A percentile compares a stretch with the other conserved stretches of the same genome.
Conservation (phyloP, 1,284 basidiomycete species). For the Ustilago vetiveriae region DNA sequence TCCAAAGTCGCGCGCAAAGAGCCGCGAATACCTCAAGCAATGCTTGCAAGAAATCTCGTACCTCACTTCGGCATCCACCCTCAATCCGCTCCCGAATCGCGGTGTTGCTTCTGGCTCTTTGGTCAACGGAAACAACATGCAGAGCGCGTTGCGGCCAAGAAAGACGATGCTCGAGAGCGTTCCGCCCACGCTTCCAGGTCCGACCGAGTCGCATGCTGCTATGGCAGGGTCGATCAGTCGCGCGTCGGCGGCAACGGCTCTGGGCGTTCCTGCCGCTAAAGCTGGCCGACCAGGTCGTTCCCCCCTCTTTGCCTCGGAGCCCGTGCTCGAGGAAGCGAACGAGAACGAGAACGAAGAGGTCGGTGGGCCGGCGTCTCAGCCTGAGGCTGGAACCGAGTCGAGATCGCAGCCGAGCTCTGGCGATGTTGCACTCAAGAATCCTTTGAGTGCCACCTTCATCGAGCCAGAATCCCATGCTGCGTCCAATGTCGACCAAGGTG, state of each 20-base stretch:
- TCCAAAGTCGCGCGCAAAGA: slow-evolving; percentile 90
- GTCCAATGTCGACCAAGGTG: slow-evolving; percentile 2
- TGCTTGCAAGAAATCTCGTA: slow-evolving; percentile 98
- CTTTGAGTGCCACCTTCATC: slow-evolving; percentile 36
- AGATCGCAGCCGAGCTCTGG: slow-evolving; percentile 2
- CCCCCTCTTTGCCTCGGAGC: slow-evolving; percentile 46
- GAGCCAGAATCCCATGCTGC: slow-evolving; percentile 22
- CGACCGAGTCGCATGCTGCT: slow-evolving; percentile 29
- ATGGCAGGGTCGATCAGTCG: slow-evolving; percentile 35
- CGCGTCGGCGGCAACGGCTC: slow-evolving; percentile 22
- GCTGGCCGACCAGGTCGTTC: slow-evolving; percentile 36
- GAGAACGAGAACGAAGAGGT: slow-evolving; percentile 24
- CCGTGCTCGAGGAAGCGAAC: slow-evolving; percentile 30
- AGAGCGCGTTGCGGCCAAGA: slow-evolving; percentile 36
- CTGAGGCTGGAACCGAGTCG: slow-evolving; percentile 4
- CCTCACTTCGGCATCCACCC: slow-evolving; percentile 91
- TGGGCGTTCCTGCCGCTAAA: slow-evolving; percentile 32
- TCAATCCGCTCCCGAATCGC: slow-evolving; percentile 80
- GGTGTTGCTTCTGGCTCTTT: slow-evolving; percentile 34
- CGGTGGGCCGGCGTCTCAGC: not conserved
- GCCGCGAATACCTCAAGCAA: slow-evolving; percentile 96
- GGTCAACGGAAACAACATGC: slow-evolving; percentile 21
- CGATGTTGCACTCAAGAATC: slow-evolving; percentile 18
- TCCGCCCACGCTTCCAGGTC: slow-evolving; percentile 24
- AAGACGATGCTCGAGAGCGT: slow-evolving; percentile 55